These are phyloP conservation scores for Haematococcus lacustris DNA, from an alignment of 139 green algal genomes.

Conservation along the genomic window DNA sequence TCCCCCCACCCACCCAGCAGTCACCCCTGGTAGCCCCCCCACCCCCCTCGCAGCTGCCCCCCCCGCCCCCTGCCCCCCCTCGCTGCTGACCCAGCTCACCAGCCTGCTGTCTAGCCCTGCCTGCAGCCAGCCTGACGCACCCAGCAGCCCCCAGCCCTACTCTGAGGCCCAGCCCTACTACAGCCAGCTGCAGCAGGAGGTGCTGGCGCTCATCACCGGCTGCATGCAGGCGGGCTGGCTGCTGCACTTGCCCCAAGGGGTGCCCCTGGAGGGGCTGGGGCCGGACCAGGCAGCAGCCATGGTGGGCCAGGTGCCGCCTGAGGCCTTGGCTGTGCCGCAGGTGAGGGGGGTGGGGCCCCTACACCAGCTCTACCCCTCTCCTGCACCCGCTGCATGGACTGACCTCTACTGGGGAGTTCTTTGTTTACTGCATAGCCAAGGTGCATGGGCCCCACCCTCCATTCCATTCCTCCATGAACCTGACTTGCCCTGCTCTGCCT, in stretches of 20 bases:
- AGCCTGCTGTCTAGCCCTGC: no score
- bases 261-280: conserved; percentile 24
- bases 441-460: no score
- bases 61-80: neutral
- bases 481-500: no score
- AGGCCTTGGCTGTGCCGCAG: neutral
- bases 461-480: no score
- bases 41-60: neutral
- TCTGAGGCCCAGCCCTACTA: conserved; percentile 18
- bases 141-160: neutral
- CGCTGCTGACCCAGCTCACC: no score
- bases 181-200: conserved; percentile 54
- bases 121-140: neutral
- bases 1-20: no score
- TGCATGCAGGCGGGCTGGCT: conserved; percentile 10
- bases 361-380: neutral
- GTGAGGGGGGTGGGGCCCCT: neutral
- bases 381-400: no score
- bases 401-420: no score
- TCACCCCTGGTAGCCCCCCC: no score
- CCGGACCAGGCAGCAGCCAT: conserved; percentile 7
- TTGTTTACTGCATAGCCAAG: no score
- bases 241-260: conserved; percentile 19
- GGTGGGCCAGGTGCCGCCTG: neutral
- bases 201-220: conserved; percentile 28